Conservation (phyloP, 163 green algal genomes). For the Prototheca stagnorum region DNA sequence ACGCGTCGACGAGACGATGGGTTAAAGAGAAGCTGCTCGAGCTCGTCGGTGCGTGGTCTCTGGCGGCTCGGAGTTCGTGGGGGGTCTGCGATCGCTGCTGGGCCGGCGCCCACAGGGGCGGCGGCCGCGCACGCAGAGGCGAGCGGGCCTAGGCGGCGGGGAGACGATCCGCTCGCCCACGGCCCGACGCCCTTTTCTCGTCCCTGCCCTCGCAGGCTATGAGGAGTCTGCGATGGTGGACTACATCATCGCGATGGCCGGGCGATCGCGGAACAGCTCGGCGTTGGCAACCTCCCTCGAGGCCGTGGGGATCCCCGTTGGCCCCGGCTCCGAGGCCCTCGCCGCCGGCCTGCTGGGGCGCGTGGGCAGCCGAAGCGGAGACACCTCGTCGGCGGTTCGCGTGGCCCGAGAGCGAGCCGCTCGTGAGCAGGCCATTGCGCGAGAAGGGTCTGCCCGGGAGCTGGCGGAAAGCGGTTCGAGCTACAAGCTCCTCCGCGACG, state of each 20-base stretch:
- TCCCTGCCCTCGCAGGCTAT: constrained; percentile 25
- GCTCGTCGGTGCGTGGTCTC: constrained; percentile 23
- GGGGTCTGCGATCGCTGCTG: not conserved
- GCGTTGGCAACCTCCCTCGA: constrained; percentile 16
- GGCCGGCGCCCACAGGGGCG: no score
- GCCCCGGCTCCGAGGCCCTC: not conserved
- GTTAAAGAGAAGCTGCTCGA: constrained; percentile 29
- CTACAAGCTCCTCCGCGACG: no score
- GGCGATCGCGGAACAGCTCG: constrained; percentile 6
- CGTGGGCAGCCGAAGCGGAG: not conserved
- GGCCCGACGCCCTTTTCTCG: no score
- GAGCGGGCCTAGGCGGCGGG: no score
- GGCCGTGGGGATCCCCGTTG: constrained; percentile 9
- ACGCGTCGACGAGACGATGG: constrained; percentile 18
- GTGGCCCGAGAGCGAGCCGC: no score
- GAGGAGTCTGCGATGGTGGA: constrained; percentile 24
- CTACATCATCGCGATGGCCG: constrained; percentile 26
- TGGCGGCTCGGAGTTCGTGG: not conserved
- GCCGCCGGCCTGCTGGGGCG: not conserved
- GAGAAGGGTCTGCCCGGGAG: no score
- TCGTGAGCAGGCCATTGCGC: no score
- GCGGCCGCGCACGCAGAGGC: no score
- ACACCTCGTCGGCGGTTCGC: not conserved
- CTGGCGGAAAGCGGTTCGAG: no score
- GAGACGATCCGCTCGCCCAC: not conserved